Conservation (phyloP, 2,329 filamentous ascomycete genomes). For the Cladosporium cucumerinum region DNA sequence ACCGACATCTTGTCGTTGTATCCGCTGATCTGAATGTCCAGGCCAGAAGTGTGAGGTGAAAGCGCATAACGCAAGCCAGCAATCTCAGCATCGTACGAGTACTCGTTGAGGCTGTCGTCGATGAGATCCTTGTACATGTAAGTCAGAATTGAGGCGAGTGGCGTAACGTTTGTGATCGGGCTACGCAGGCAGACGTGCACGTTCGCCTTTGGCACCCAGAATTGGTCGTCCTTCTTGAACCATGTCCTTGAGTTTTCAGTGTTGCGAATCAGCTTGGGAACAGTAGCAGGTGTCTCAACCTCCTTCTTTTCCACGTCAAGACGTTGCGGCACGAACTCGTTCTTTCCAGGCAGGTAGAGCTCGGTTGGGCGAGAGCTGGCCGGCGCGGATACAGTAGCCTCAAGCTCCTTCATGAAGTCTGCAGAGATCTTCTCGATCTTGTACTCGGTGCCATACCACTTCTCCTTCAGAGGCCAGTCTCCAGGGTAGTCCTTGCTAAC, state of each 20-base stretch:
- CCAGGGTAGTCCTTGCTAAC: constrained; percentile 82
- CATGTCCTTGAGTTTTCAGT: constrained; percentile 78
- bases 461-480: constrained; percentile 81
- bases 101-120: constrained; percentile 83
- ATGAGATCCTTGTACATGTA: constrained; percentile 82
- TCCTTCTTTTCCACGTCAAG: constrained; percentile 95
- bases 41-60: constrained; percentile 65
- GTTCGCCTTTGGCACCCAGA: constrained; percentile 96
- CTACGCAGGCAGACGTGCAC: constrained; percentile 77
- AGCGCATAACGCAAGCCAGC: constrained; percentile 83
- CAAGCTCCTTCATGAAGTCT: constrained; percentile 70
- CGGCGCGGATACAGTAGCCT: constrained; percentile 41
- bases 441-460: constrained; percentile 98
- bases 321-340: constrained; percentile 92
- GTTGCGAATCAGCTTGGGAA: constrained; percentile 79
- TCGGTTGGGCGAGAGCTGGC: constrained; percentile 61
- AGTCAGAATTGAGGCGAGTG: constrained; percentile 73
- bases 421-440: constrained; percentile 73
- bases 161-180: constrained; percentile 73
- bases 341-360: constrained; percentile 84
- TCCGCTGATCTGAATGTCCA: constrained; percentile 76
- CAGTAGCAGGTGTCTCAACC: constrained; percentile 67
- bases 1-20: constrained; percentile 97
- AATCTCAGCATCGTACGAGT: constrained; percentile 92
- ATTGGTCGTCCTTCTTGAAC: constrained; percentile 98